Conservation (phyloP, 805 yeast genomes). For the Candida taoyuanica region DNA sequence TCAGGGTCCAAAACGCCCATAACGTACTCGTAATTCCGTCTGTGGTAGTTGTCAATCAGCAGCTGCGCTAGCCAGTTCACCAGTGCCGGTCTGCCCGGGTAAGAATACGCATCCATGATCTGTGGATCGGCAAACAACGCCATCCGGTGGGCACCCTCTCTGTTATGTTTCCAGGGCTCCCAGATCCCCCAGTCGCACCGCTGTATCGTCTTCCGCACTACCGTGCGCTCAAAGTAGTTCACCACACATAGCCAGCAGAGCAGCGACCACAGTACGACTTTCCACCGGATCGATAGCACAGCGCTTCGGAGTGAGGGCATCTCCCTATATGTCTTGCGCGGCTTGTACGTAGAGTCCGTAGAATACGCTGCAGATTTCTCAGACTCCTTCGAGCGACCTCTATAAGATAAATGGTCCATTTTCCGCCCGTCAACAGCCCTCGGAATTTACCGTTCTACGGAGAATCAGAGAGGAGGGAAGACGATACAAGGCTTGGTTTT, state of each 20-base stretch:
- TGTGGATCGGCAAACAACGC: constrained; percentile 91
- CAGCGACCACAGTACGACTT: constrained; percentile 11
- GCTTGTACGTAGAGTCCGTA: constrained; percentile 12
- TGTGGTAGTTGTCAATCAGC: constrained; percentile 74
- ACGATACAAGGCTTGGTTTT: too few species aligned
- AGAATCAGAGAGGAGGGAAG: too few species aligned
- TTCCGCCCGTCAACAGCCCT: too few species aligned
- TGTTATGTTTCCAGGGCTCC: constrained; percentile 48
- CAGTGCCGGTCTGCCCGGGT: constrained; percentile 59
- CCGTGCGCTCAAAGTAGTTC: constrained; percentile 50
- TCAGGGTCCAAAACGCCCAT: constrained; percentile 66
- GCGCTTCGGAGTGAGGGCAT: constrained; percentile 1
- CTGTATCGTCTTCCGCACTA: constrained; percentile 40
- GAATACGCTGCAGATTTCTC: not conserved
- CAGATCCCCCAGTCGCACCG: constrained; percentile 61
- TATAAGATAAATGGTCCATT: constrained; percentile 15
- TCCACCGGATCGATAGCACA: constrained; percentile 10
- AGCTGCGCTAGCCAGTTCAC: constrained; percentile 52
- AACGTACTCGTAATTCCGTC: constrained; percentile 62
- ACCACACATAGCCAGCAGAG: constrained; percentile 41
- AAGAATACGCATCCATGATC: constrained; percentile 81
- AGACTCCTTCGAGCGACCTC: constrained; percentile 14
- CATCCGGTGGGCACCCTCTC: constrained; percentile 41
- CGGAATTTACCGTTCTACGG: too few species aligned
- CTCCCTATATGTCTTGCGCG: constrained; percentile 7